phyloP scores from a whole-genome alignment of 2,329 filamentous ascomycete genomes.

The Phialophora chinensis region DNA sequence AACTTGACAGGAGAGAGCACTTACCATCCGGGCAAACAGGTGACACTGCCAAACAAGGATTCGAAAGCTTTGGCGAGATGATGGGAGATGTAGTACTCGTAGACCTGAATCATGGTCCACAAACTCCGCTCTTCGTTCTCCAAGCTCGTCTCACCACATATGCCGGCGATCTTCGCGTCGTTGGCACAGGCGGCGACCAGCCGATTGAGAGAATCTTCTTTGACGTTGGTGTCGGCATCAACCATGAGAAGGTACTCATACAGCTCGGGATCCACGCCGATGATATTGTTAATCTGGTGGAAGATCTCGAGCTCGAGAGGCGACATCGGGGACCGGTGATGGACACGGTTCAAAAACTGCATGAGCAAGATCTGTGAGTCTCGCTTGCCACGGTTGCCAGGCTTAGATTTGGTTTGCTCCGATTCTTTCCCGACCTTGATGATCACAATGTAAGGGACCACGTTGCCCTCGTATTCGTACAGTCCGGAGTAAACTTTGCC shows the following conservation, averaged over 20 bases:
- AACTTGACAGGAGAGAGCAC: constrained; percentile 47
- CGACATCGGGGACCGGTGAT: constrained; percentile 91
- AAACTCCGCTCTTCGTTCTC: constrained; percentile 94
- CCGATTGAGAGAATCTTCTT: constrained; percentile 88
- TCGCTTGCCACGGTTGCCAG: constrained; percentile 97
- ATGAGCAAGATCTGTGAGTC: constrained; percentile 95
- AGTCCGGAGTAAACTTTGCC: constrained; percentile 98
- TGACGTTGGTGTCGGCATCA: constrained; percentile 93
- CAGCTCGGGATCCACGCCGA: constrained; percentile 94
- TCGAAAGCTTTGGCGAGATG: constrained; percentile 97
- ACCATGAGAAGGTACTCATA: constrained; percentile 98
- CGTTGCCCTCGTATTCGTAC: constrained; percentile 96
- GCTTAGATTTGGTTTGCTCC: constrained; percentile 87
- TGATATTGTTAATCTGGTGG: constrained; percentile 99
- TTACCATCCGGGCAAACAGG: constrained; percentile 98
- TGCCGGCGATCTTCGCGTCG: constrained; percentile 94
- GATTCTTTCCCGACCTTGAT: constrained; percentile 98
- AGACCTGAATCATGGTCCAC: constrained; percentile 99
- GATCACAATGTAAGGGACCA: constrained; percentile 93
- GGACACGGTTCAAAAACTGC: constrained; percentile 97
- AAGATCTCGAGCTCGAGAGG: constrained; percentile 97
- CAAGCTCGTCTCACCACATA: constrained; percentile 94
- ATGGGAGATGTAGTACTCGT: constrained; percentile 99
- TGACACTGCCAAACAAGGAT: constrained; percentile 95
- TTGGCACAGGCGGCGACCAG: constrained; percentile 91